Percentiles rank a stretch among this genome's conserved stretches.
Evolutionary conservation across 805 yeast genomes (phyloP).

Genomic region (Debaryomyces maramus): DNA sequence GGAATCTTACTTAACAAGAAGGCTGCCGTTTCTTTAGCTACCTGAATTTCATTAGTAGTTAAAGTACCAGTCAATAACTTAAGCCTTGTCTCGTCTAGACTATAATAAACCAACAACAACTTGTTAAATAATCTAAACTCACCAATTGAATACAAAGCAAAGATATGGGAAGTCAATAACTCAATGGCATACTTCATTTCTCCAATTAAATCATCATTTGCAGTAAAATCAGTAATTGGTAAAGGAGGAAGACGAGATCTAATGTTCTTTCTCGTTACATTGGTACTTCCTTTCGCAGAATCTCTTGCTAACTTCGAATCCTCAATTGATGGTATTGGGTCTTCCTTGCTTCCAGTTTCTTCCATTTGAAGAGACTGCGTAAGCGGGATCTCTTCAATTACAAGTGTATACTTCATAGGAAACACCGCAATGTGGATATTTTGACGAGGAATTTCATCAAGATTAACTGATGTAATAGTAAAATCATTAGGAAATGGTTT

Average conservation of each 20-base stretch:
- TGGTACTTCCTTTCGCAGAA: constrained; percentile 14
- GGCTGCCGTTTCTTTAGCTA: constrained; percentile 52
- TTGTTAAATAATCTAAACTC: constrained; percentile 64
- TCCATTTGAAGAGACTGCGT: constrained; percentile 23
- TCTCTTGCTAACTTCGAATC: constrained; percentile 29
- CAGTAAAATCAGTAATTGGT: constrained; percentile 46
- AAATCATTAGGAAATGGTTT: constrained; percentile 73
- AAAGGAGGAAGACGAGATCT: constrained; percentile 44
- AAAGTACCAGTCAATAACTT: constrained; percentile 50
- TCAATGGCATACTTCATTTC: constrained; percentile 61
- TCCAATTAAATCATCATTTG: constrained; percentile 35
- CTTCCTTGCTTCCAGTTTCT: constrained; percentile 27
- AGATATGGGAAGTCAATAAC: constrained; percentile 62
- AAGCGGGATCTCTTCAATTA: constrained; percentile 40
- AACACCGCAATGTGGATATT: constrained; percentile 56
- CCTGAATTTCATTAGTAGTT: constrained; percentile 51
- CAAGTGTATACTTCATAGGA: constrained; percentile 56
- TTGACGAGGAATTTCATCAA: constrained; percentile 62
- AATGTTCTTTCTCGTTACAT: constrained; percentile 2
- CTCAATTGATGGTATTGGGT: constrained; percentile 31
- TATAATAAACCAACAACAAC: constrained; percentile 51
- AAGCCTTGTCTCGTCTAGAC: constrained; percentile 59
- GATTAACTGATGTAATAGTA: constrained; percentile 56
- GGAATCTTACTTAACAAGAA: constrained; percentile 57
- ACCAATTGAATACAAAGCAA: constrained; percentile 68